Percentiles rank a stretch among this genome's conserved stretches.
Conservation (phyloP, 495 filamentous ascomycete genomes). For the Trichoderma erinaceum region DNA sequence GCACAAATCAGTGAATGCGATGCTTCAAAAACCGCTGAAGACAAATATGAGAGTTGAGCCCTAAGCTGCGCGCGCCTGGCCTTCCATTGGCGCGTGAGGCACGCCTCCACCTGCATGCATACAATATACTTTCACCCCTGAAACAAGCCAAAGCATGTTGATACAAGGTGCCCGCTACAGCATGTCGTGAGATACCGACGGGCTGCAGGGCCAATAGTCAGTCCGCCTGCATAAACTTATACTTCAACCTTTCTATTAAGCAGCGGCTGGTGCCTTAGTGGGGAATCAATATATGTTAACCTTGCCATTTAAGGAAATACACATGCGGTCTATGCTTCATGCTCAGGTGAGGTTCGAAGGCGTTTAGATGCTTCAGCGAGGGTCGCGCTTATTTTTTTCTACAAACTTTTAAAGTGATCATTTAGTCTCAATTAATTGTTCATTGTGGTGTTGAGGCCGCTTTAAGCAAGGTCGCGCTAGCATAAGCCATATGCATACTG, state of each 20-base stretch:
- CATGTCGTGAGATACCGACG: neutral
- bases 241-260: neutral
- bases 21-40: neutral
- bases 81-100: neutral
- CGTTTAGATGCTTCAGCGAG: neutral
- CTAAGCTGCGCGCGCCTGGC: neutral
- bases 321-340: neutral
- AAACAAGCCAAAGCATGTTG: neutral
- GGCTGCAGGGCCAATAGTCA: neutral
- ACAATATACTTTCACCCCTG: neutral
- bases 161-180: neutral
- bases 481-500: too few relatives aligned
- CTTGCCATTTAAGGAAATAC: neutral
- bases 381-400: neutral
- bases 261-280: neutral
- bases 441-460: too few relatives aligned
- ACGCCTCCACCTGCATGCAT: neutral
- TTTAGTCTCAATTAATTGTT: too few relatives aligned
- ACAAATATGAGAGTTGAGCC: neutral
- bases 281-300: neutral
- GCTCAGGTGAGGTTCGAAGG: neutral
- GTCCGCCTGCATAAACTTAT: neutral
- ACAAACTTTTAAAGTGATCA: too few relatives aligned
- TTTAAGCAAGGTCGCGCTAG: too few relatives aligned
- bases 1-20: neutral